Evolutionary conservation across 805 yeast species (phyloP), one percentile per base, ranked within the genome.

Genomic region (Trichomonascus vanleenenianus): DNA sequence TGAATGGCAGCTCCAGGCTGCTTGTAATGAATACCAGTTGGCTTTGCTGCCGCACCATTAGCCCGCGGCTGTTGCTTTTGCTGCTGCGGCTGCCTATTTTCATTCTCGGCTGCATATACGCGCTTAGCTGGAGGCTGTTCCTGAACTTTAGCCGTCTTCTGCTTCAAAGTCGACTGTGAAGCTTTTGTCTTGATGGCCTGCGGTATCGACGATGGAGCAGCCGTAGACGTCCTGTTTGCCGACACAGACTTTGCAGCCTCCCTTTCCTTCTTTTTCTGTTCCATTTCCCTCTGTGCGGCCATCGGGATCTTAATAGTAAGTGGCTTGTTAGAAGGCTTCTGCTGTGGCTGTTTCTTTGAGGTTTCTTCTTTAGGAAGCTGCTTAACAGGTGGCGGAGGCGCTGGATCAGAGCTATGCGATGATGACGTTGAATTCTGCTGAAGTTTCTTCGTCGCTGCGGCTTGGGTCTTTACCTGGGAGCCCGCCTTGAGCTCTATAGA

Each of bases 251-350:
- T 22, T 5, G 27, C 27, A 22, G 27, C 27, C 8, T 22, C 39
- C 32, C 20, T 18, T 12, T 30, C 22, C 37, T 30, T 32, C 20
- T 30, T 32, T 30, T 30, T 32, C 11, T 35, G 36, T 12, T 43
- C 41, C 10, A 34, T 19, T 30, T 36, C 45, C 35, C 35, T 15
- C 27, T 43, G 39, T 2, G 41, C 40, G 8, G 37, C 35, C 25
- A 33, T 43, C 3, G 45, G 27, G 2, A 43, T 25, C 18, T 43
- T 36, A 3, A 43, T 36, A 6, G 39, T 22, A 10, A 42, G 14
- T n/a, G 44, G 44, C 22, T 33, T 32, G 39, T n/a, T 18, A 8
- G 27, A 4, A 22, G 27, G 27, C 27, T 22, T 22, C 27, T 22
- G 27, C 27, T 22, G 27, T 22, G 27, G 8, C 27, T 22, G 27